Evolutionary conservation across 345 rosid species (phyloP).

Genomic region (Erodium maritimum): DNA sequence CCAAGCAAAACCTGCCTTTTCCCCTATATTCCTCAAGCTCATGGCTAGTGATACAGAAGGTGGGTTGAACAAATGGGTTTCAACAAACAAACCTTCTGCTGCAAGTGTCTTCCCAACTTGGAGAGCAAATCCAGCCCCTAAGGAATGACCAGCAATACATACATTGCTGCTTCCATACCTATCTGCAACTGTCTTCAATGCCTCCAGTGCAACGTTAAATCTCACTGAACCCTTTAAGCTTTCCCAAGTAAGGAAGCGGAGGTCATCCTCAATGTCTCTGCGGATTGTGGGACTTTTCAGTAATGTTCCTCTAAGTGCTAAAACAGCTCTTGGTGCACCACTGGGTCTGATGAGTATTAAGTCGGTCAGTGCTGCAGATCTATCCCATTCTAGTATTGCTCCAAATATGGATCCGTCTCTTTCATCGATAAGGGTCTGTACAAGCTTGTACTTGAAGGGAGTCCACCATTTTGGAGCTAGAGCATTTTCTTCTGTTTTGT

Average conservation of each 20-base stretch:
- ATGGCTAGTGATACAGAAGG: constrained; percentile 83
- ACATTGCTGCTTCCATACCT: constrained; percentile 71
- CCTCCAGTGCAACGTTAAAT: constrained; percentile 55
- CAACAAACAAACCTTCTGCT: constrained; percentile 64
- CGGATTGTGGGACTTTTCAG: constrained; percentile 74
- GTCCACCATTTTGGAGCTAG: constrained; percentile 97
- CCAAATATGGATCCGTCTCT: constrained; percentile 87
- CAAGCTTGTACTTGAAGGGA: constrained; percentile 76
- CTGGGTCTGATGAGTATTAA: constrained; percentile 70
- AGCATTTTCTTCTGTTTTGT: constrained; percentile 40
- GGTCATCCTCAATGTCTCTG: constrained; percentile 84
- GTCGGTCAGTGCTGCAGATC: constrained; percentile 72
- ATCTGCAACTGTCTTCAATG: constrained; percentile 50
- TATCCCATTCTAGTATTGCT: constrained; percentile 83
- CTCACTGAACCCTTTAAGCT: constrained; percentile 87
- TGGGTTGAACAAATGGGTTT: constrained; percentile 86
- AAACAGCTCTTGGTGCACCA: constrained; percentile 82
- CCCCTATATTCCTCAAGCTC: constrained; percentile 84
- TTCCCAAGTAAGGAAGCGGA: constrained; percentile 91
- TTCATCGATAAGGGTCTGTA: constrained; percentile 57
- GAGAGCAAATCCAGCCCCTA: constrained; percentile 92
- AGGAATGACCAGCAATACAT: constrained; percentile 81
- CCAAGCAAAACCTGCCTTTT: constrained; percentile 75
- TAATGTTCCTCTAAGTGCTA: constrained; percentile 73
- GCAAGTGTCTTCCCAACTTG: constrained; percentile 96